Evolutionary conservation across 257 asterid species (phyloP), one percentile per base, ranked within the genome.

Genomic region (Solanum pinnatisectum): DNA sequence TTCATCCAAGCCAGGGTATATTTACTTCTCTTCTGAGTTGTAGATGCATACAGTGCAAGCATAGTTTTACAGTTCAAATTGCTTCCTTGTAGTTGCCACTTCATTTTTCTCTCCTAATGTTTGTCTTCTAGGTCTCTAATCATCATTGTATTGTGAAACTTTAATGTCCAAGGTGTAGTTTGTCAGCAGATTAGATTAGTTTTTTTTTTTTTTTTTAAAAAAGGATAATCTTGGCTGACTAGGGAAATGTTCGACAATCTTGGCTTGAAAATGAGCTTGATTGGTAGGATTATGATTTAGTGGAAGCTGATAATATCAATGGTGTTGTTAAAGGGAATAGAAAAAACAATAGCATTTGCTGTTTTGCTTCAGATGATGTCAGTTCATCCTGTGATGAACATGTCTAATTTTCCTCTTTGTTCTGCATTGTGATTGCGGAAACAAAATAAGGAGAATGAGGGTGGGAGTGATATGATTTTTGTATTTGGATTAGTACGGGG

Each of bases 1-100:
- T 33, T 86, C 93, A 86, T 91, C 96, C 70, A 94, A 92, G 91
- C 88, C 95, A 12, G 97, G 98, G 96, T 94, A 93, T 36, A 83
- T 87, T 85, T 88, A 65, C 77, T 83, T 89, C 68, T 81, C 85
- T 56, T 79, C 15, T 79, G 25, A 44, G 40, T 44, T 40, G 10
- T 78, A n/a, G n/a, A n/a, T 3, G 10, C n/a, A 42, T 42, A n/a
- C 3, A 42, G 1, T 22, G 30, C 52, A 23, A 11, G 14, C 59
- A 23, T 39, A 74, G 42, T 16, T 42, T 27, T 79, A 42, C 1
- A 27, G 67, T 27, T 44, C 67, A 44, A 44, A 42, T 79, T 25
- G 39, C 65, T 27, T 44, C 7, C 10, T 30, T 27, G 39, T 30
- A 81, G 65, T 25, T 81, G 18, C 27, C 10, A 40, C 56, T 37